phyloP scores from a whole-genome alignment of 495 filamentous ascomycete genomes.

The Penicillium paxilli region DNA sequence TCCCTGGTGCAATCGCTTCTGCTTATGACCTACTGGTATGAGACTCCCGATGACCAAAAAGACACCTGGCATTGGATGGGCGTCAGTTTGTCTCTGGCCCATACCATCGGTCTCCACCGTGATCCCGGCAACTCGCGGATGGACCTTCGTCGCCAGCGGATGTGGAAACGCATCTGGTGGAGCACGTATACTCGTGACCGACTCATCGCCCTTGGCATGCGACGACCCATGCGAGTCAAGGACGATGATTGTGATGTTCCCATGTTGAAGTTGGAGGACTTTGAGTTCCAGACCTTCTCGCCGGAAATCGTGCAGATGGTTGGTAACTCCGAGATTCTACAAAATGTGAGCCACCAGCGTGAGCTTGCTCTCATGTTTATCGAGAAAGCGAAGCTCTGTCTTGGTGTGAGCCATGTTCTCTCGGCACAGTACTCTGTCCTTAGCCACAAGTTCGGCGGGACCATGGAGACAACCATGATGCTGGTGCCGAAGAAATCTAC shows the following conservation, averaged over 20 bases:
- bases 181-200: constrained; percentile 90
- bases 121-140: constrained; percentile 76
- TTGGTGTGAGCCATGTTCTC: constrained; percentile 81
- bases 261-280: constrained; percentile 80
- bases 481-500: constrained; percentile 82
- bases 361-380: constrained; percentile 85
- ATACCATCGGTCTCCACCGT: constrained; percentile 81
- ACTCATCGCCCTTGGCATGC: constrained; percentile 84
- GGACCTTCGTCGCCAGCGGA: constrained; percentile 64
- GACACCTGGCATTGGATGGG: constrained; percentile 95
- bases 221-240: constrained; percentile 85
- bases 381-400: constrained; percentile 85
- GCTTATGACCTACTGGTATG: constrained; percentile 90
- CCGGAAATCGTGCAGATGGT: constrained; percentile 65
- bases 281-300: constrained; percentile 69
- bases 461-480: constrained; percentile 83
- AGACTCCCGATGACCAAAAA: constrained; percentile 85
- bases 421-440: constrained; percentile 87
- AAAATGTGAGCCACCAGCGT: constrained; percentile 64
- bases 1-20: constrained; percentile 80
- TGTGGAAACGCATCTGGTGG: constrained; percentile 96
- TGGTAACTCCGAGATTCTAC: constrained; percentile 63
- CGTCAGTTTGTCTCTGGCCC: constrained; percentile 76
- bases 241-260: constrained; percentile 87
- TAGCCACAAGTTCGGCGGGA: constrained; percentile 74